Evolutionary conservation across 208 protist genomes (phyloP), one percentile per base, ranked within the genome.

Genomic region (Leishmania tropica): DNA sequence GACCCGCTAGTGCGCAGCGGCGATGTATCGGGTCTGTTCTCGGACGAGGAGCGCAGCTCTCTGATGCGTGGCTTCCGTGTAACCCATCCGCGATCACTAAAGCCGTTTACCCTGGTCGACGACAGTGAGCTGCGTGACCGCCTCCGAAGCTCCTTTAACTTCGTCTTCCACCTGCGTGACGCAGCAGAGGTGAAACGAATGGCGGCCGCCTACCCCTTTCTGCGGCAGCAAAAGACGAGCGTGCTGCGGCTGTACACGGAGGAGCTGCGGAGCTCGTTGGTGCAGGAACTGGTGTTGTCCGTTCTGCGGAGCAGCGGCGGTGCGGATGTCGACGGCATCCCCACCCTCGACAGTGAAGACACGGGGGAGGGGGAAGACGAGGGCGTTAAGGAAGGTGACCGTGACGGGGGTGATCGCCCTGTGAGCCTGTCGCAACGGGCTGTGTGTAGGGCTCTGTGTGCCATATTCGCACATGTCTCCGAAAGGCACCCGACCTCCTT

Each of bases 1-100:
- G 93, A 97, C 81, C 79, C 80, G 10, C 79, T 96, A 48, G 83
- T 96, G 37, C 88, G 89, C 53, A 86, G 86, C 54, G 93, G 94
- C 45, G 88, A 97, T 58, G 86, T 95, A 28, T 88, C 86, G 37
- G 84, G 87, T 35, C 85, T 96, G n/a, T 94, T 96, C 83, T 87
- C 85, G 15, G 84, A 87, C 40, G 90, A 92, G 68, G 94, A 96
- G 81, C 84, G 88, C 65, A 68, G 87, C 28, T 76, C 84, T 6
- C 84, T 97, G 37, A 70, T 91, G 24, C 75, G 89, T 45, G 84
- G 86, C 10, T 83, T 82, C 19, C 24, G 65, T 40, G 80, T 84
- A 8, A 79, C 80, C 1, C 81, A 75, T 65, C 54, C 80, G 31
- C 79, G 81, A 6, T 87, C 84, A 24, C 84, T 90, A 40, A 85